phyloP scores from a whole-genome alignment of 352 stramenopile species.

The Saprolegnia diclina region DNA sequence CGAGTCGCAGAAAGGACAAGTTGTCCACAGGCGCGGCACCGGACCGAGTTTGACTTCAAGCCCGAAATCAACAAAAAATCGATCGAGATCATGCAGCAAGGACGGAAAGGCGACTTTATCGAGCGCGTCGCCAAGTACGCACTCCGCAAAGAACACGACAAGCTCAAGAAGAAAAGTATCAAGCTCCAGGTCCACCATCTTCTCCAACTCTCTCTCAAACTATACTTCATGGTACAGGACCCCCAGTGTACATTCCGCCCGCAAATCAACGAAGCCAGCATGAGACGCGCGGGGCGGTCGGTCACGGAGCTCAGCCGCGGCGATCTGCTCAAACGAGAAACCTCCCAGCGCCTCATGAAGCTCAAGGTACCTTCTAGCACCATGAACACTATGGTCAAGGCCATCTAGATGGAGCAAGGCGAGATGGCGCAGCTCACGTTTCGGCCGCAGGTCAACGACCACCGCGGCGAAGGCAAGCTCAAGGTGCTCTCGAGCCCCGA shows the following conservation, averaged over 20 bases:
- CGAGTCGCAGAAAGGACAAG: slow-evolving; percentile 33
- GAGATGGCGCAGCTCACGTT: slow-evolving; percentile 81
- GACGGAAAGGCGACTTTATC: slow-evolving; percentile 72
- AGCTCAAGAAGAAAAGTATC: slow-evolving; percentile 68
- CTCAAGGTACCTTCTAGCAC: slow-evolving; percentile 30
- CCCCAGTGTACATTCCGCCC: slow-evolving; percentile 82
- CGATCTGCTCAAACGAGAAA: slow-evolving; percentile 69
- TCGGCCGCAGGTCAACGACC: slow-evolving; percentile 50
- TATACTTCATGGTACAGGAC: slow-evolving; percentile 36
- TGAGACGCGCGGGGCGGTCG: slow-evolving; percentile 51
- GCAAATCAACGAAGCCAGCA: slow-evolving; percentile 66
- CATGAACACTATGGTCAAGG: neutral
- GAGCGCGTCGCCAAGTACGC: slow-evolving; percentile 72
- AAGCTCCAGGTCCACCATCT: slow-evolving; percentile 38
- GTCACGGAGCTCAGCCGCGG: slow-evolving; percentile 78
- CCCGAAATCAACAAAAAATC: slow-evolving; percentile 80
- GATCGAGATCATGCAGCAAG: slow-evolving; percentile 71
- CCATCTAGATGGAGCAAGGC: slow-evolving; percentile 75
- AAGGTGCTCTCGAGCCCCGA: slow-evolving; percentile 75
- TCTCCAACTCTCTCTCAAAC: neutral
- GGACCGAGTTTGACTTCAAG: slow-evolving; percentile 50
- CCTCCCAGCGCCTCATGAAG: slow-evolving; percentile 74
- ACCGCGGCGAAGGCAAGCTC: slow-evolving; percentile 61
- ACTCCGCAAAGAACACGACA: slow-evolving; percentile 70
- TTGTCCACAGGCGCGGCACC: slow-evolving; percentile 29